These are phyloP conservation scores for Pythium brassicae DNA, from an alignment of 352 stramenopile species.

Conservation along the genomic window DNA sequence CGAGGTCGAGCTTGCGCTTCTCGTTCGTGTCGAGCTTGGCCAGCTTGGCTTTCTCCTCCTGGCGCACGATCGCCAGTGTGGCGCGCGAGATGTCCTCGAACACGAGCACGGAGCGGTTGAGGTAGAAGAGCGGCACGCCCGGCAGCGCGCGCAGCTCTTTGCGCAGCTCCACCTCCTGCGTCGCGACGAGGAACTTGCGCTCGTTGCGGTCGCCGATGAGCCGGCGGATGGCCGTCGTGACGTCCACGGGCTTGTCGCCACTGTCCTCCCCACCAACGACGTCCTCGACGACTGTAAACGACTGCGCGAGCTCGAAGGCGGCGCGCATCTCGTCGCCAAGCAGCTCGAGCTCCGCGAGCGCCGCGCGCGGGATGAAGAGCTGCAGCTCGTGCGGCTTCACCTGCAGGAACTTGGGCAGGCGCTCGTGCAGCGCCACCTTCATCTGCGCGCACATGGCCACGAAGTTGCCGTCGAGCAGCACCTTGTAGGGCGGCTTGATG, in stretches of 20 bases:
- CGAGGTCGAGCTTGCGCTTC: constrained; percentile 69
- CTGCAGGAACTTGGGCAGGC: constrained; percentile 79
- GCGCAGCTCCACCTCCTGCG: constrained; percentile 80
- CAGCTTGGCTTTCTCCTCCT: constrained; percentile 72
- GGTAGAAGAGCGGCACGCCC: constrained; percentile 80
- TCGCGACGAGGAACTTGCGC: constrained; percentile 79
- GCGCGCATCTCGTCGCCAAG: constrained; percentile 54
- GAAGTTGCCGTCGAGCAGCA: constrained; percentile 85
- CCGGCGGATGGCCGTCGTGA: constrained; percentile 16
- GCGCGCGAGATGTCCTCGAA: constrained; percentile 81
- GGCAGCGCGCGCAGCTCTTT: constrained; percentile 61
- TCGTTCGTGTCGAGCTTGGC: constrained; percentile 67
- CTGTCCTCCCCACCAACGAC: constrained; percentile 11
- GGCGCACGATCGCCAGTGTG: constrained; percentile 74
- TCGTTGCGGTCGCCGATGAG: constrained; percentile 64
- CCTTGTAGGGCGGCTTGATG: constrained; percentile 81
- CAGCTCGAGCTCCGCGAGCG: constrained; percentile 69
- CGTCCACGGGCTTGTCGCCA: constrained; percentile 25
- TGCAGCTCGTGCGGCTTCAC: constrained; percentile 71
- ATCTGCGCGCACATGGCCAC: constrained; percentile 86
- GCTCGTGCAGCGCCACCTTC: constrained; percentile 78
- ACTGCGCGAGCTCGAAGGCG: constrained; percentile 63
- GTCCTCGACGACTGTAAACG: constrained; percentile 56
- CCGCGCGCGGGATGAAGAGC: constrained; percentile 65
- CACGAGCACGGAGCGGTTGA: constrained; percentile 84